Conservation (phyloP, 2,329 filamentous ascomycete species). For the Incumbomyces delicatus region DNA sequence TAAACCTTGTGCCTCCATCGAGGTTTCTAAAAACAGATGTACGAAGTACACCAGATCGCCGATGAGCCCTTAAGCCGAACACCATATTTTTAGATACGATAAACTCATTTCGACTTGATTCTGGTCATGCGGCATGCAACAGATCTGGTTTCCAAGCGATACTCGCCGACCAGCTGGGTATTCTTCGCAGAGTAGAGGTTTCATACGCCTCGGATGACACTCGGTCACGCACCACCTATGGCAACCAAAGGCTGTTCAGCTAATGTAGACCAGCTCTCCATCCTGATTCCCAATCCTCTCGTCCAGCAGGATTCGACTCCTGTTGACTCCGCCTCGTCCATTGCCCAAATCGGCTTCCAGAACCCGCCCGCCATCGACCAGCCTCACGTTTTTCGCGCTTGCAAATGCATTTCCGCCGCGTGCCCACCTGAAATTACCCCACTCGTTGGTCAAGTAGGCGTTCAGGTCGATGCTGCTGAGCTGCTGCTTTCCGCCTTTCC, state of each 20-base stretch:
- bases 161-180: too few relatives aligned
- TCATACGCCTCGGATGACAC: too few relatives aligned
- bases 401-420: constrained; percentile 29
- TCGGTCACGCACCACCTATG: too few relatives aligned
- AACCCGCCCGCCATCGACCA: constrained; percentile 14
- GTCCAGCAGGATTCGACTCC: constrained; percentile 26
- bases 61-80: too few relatives aligned
- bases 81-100: too few relatives aligned
- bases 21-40: too few relatives aligned
- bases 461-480: constrained; percentile 29
- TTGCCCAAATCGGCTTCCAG: constrained; percentile 18
- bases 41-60: too few relatives aligned
- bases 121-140: too few relatives aligned
- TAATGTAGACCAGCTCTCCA: constrained; percentile 24
- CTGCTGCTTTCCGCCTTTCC: constrained; percentile 25
- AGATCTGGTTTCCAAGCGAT: too few relatives aligned
- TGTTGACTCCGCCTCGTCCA: constrained; percentile 16
- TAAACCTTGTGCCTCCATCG: too few relatives aligned
- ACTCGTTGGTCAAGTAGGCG: constrained; percentile 28
- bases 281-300: constrained; percentile 32
- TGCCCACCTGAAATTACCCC: constrained; percentile 28
- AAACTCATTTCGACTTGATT: too few relatives aligned
- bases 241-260: constrained; percentile 2
- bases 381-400: constrained; percentile 21
- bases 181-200: too few relatives aligned